Evolutionary conservation across 768 basidiomycete genomes (phyloP).

Genomic region (Paxillus involutus): DNA sequence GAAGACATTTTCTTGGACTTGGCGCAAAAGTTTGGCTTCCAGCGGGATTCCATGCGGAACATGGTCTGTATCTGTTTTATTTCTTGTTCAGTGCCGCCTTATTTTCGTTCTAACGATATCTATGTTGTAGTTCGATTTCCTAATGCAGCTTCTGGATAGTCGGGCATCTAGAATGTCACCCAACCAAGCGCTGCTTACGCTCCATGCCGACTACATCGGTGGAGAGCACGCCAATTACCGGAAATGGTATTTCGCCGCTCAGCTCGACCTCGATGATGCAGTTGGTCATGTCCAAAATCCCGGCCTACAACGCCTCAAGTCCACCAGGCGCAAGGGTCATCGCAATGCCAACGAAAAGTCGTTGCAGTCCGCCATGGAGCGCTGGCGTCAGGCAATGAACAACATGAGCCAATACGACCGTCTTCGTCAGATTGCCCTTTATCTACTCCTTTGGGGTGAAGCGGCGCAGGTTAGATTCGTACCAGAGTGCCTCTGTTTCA

Average conservation of each 20-base stretch:
- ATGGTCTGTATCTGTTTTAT: constrained; percentile 58
- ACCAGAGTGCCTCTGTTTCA: constrained; percentile 97
- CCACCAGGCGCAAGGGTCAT: constrained; percentile 58
- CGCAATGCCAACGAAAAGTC: constrained; percentile 60
- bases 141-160: constrained; percentile 97
- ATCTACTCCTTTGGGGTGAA: constrained; percentile 96
- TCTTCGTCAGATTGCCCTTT: constrained; percentile 93
- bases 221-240: constrained; percentile 98
- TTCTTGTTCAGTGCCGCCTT: background rate
- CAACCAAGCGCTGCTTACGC: constrained; percentile 88
- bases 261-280: constrained; percentile 97
- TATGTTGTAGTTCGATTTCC: constrained; percentile 78
- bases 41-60: constrained; percentile 92
- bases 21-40: constrained; percentile 98
- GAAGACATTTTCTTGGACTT: constrained; percentile 98
- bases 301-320: constrained; percentile 80
- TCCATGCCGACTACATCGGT: constrained; percentile 99
- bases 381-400: constrained; percentile 98
- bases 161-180: constrained; percentile 97
- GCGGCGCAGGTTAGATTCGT: constrained; percentile 96
- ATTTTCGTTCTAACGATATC: constrained; percentile 7
- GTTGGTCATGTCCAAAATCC: constrained; percentile 92
- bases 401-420: constrained; percentile 99
- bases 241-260: constrained; percentile 99
- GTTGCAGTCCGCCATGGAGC: constrained; percentile 80